phyloP scores from a whole-genome alignment of 768 basidiomycete species.

The Erythrobasidium yunnanense region DNA sequence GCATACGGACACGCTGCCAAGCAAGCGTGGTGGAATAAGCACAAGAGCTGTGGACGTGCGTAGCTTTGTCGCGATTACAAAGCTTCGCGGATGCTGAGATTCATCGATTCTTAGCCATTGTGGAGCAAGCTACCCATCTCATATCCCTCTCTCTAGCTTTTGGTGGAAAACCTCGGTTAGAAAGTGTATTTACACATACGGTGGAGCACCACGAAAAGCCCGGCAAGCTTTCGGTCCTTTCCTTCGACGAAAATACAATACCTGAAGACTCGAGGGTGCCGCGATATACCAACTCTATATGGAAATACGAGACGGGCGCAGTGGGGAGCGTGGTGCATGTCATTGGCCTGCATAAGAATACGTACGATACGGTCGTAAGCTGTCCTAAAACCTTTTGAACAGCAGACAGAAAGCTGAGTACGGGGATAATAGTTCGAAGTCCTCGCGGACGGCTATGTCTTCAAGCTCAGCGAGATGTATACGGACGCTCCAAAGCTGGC shows the following conservation, averaged over 20 bases:
- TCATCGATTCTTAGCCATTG: constrained; percentile 46
- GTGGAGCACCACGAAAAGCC: constrained; percentile 86
- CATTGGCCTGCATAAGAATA: constrained; percentile 75
- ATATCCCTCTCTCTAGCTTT: constrained; percentile 66
- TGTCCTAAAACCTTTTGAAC: too few species aligned
- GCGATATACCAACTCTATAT: constrained; percentile 79
- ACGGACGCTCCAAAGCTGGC: constrained; percentile 6
- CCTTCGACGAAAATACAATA: constrained; percentile 65
- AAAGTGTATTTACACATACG: constrained; percentile 58
- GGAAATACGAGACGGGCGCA: constrained; percentile 92
- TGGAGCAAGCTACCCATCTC: constrained; percentile 93
- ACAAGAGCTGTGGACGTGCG: constrained; percentile 51
- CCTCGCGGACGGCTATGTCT: constrained; percentile 25
- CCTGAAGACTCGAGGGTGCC: constrained; percentile 78
- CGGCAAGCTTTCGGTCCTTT: constrained; percentile 67
- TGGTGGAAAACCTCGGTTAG: constrained; percentile 83
- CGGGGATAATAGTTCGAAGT: constrained; percentile 27
- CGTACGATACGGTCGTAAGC: constrained; percentile 53
- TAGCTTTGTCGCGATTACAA: background rate
- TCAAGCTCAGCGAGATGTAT: constrained; percentile 28
- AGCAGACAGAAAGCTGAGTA: too few species aligned
- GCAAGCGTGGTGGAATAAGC: constrained; percentile 86
- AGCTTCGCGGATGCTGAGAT: background rate
- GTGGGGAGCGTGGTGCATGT: constrained; percentile 83
- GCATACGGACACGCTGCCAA: constrained; percentile 50